Percentiles rank a stretch among this genome's conserved stretches.
phyloP scores from a whole-genome alignment of 2,329 filamentous ascomycete genomes.

The Verticillium isaacii region DNA sequence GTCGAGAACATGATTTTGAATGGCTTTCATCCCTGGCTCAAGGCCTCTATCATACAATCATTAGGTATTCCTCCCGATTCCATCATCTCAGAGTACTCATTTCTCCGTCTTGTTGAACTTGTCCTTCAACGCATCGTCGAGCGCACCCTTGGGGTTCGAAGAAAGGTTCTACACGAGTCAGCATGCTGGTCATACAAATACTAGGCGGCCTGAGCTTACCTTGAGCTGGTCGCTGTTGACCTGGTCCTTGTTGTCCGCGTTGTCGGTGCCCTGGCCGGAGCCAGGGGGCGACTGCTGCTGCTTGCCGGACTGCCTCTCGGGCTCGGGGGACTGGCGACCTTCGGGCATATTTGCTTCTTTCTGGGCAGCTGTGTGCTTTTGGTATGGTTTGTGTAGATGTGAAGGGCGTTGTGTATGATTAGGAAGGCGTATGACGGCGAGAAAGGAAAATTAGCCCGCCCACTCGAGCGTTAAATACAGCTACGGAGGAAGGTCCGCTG shows the following conservation, averaged over 20 bases:
- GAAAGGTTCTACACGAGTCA: constrained; percentile 37
- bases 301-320: constrained; percentile 59
- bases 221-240: constrained; percentile 47
- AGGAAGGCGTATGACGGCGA: background rate
- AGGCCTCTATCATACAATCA: constrained; percentile 1
- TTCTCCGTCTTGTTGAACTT: constrained; percentile 51
- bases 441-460: background rate
- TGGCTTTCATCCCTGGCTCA: too few species aligned
- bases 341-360: constrained; percentile 56
- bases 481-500: background rate
- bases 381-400: background rate
- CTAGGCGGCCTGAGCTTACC: constrained; percentile 24
- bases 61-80: background rate
- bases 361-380: background rate
- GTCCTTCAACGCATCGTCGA: constrained; percentile 56
- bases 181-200: background rate
- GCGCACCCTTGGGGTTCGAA: constrained; percentile 62
- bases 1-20: background rate
- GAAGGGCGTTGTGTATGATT: background rate
- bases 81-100: background rate
- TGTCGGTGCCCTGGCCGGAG: constrained; percentile 53
- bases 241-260: constrained; percentile 48
- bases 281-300: constrained; percentile 58
- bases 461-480: background rate
- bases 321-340: constrained; percentile 74